Base-by-base conservation (phyloP, 2,329 filamentous ascomycete genomes). In the Fusarium succisae region DNA sequence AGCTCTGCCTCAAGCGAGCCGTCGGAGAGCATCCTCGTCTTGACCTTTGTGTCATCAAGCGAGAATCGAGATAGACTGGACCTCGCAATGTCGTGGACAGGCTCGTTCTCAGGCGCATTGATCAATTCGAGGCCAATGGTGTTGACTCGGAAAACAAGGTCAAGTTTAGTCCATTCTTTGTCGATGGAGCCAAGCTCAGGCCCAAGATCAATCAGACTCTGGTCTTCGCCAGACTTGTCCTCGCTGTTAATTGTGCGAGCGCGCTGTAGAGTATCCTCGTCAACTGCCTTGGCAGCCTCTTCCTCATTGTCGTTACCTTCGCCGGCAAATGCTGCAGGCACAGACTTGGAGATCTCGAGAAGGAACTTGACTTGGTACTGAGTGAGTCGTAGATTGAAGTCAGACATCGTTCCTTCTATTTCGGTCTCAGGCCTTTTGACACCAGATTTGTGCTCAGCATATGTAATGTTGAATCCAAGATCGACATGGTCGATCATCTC, bases 401-500 rank as follows among this genome's bases (percentile, higher is more conserved):
- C 93, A 11, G 95, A 98, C 91, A 99, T 94, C 54, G 90, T 92
- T 8, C 96, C 95, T 80, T 96, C 92, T 26, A 99, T 91, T 83
- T 98, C 96, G 56, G 95, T 92, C 79, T 99, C 96, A 1, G 96
- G 96, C 44, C 96, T 90, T 78, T 96, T 92, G 60, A 89, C 86
- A 20, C 93, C 93, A 38, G 89, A 82, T 76, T 90, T 91, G 80
- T 99, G 96, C 80, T 98, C 96, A 2, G 95, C 90, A 82, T 98
- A 96, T 6, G 93, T 97, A 73, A 99, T 92, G 69, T 93, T 94
- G 84, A 99, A 98, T 54, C 93, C 94, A 30, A 99, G 86, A 80
- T 99, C 96, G 18, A 99, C 95, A 77, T 98, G 95, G 79, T 99
- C 95, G 76, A 99, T 98, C 86, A 99, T 93, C 80, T 99, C 94